Evolutionary conservation across 176 grass and related monocot species (phyloP).

Genomic region (Cocos nucifera): DNA sequence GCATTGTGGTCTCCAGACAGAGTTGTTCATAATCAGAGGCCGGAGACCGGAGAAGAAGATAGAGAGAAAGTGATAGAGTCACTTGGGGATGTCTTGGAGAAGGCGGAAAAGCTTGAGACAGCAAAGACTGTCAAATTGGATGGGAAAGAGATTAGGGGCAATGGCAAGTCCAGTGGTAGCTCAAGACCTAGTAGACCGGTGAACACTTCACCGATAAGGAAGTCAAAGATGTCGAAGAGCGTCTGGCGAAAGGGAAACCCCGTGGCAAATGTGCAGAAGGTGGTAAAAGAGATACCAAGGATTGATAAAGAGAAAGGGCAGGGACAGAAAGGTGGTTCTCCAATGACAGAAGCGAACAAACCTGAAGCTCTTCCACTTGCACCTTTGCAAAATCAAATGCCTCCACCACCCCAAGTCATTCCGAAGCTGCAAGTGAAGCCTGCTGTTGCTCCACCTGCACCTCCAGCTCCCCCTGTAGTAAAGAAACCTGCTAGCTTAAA

Average conservation of each 20-base stretch:
- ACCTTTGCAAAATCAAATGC: slow-evolving; percentile 16
- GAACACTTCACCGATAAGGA: slow-evolving; percentile 25
- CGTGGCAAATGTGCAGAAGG: slow-evolving; percentile 47
- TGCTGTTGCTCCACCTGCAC: slow-evolving; percentile 39
- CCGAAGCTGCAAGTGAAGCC: slow-evolving; percentile 40
- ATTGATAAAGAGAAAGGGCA: slow-evolving; percentile 33
- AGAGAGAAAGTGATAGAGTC: slow-evolving; percentile 62
- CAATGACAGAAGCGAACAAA: slow-evolving; percentile 5
- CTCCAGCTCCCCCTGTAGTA: slow-evolving; percentile 5
- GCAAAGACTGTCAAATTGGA: slow-evolving; percentile 22
- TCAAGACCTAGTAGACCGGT: slow-evolving; percentile 23
- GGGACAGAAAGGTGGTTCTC: neutral
- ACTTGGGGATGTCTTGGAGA: slow-evolving; percentile 75
- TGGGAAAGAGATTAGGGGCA: slow-evolving; percentile 9
- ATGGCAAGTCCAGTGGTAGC: slow-evolving; percentile 31
- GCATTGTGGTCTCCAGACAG: slow-evolving; percentile 23
- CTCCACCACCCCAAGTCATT: slow-evolving; percentile 7
- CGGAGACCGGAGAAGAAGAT: slow-evolving; percentile 31
- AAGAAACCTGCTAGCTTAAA: slow-evolving; percentile 35
- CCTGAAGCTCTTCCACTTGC: slow-evolving; percentile 23
- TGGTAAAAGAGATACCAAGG: slow-evolving; percentile 45
- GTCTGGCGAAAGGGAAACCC: slow-evolving; percentile 92
- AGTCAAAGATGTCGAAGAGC: slow-evolving; percentile 62
- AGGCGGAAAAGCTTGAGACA: slow-evolving; percentile 76
- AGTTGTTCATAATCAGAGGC: slow-evolving; percentile 20